A percentile compares a stretch with the other conserved stretches of the same genome.
These are phyloP conservation scores for Neospermospora avenae DNA, from an alignment of 2,329 filamentous ascomycete species.

Conservation along the genomic window DNA sequence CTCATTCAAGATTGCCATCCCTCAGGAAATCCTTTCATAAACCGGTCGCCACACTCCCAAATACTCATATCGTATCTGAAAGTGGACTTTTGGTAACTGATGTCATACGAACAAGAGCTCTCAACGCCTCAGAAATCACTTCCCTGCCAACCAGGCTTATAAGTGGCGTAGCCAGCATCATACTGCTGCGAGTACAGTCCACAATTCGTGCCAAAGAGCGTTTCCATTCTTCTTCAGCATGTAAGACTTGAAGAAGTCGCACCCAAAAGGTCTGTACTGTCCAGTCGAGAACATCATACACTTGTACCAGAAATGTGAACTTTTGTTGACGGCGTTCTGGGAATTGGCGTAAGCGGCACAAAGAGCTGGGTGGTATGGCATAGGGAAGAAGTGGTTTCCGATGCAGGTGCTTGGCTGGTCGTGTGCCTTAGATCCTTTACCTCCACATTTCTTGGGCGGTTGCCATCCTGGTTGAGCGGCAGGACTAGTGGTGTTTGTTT, in stretches of 20 bases:
- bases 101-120: constrained; percentile 9
- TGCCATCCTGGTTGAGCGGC: constrained; percentile 15
- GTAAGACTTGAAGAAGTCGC: constrained; percentile 39
- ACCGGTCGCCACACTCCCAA: neutral
- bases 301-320: neutral
- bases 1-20: too few relatives aligned
- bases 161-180: constrained; percentile 3
- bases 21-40: too few relatives aligned
- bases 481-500: constrained; percentile 40
- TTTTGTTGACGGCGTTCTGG: constrained; percentile 18
- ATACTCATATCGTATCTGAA: neutral
- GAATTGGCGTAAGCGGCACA: constrained; percentile 17
- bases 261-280: constrained; percentile 16
- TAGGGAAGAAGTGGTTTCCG: constrained; percentile 23
- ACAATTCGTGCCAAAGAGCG: constrained; percentile 39
- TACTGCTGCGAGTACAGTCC: constrained; percentile 34
- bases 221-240: constrained; percentile 38
- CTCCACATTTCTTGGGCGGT: constrained; percentile 15
- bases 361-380: constrained; percentile 22
- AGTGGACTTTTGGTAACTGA: neutral
- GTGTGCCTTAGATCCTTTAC: constrained; percentile 12
- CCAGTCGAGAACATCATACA: constrained; percentile 1
- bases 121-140: constrained; percentile 15
- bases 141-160: constrained; percentile 14
- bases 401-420: constrained; percentile 23